These are phyloP conservation scores for Haplosporangium sp. DNA, from an alignment of 371 early-diverging fungal genomes.

Conservation along the genomic window DNA sequence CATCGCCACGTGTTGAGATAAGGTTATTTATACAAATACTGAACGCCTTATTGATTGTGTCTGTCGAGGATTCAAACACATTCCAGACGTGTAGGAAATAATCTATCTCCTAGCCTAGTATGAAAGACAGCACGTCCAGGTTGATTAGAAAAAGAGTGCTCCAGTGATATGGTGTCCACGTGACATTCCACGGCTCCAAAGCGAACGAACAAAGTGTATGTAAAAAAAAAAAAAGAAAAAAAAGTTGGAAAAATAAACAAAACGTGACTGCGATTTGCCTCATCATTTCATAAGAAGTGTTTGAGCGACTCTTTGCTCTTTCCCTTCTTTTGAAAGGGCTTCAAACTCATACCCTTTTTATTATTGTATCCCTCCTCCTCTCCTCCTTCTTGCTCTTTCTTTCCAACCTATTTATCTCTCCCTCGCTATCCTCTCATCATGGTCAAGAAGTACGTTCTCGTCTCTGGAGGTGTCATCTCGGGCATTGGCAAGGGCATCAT, in stretches of 20 bases:
- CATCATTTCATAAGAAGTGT: background rate
- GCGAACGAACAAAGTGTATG: no score
- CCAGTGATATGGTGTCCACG: no score
- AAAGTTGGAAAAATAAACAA: background rate
- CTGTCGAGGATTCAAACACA: no score
- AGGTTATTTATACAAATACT: no score
- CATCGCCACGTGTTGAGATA: no score
- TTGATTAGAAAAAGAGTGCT: no score
- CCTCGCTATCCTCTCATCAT: conserved; percentile 19
- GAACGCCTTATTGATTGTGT: no score
- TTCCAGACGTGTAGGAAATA: no score
- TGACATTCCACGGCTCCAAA: no score
- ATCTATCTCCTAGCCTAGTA: no score
- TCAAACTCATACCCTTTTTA: conserved; percentile 15
- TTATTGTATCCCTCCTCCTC: background rate
- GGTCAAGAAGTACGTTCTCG: conserved; percentile 93
- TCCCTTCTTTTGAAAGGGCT: conserved; percentile 38
- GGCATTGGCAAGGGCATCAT: conserved; percentile 99
- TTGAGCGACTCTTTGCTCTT: conserved; percentile 8
- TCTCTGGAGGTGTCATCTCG: conserved; percentile 98
- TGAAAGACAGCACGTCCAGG: no score
- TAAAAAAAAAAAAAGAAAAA: no score
- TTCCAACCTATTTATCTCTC: conserved; percentile 1
- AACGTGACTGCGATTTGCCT: conserved; percentile 1
- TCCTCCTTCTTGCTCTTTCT: conserved; percentile 11